Conservation (phyloP, 2,329 filamentous ascomycete species). For the Fusarium decemcellulare region DNA sequence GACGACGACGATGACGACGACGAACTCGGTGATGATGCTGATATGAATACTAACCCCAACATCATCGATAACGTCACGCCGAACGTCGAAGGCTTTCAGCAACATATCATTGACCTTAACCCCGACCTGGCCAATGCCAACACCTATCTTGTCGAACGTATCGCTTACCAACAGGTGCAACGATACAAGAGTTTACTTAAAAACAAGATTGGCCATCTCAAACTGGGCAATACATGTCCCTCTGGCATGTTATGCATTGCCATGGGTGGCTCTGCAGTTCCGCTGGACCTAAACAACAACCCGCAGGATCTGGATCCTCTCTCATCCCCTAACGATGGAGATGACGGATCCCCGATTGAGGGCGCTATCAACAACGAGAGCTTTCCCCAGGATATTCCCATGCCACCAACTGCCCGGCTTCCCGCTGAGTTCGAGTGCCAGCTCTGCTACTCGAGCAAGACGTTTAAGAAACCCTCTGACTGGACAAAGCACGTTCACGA, state of each 20-base stretch:
- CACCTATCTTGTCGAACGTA: slow-evolving; percentile 80
- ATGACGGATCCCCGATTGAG: slow-evolving; percentile 78
- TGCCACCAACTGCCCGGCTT: slow-evolving; percentile 82
- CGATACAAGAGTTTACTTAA: slow-evolving; percentile 85
- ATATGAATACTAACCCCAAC: slow-evolving; percentile 74
- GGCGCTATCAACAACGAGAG: slow-evolving; percentile 78
- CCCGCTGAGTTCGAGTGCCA: slow-evolving; percentile 93
- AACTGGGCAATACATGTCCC: slow-evolving; percentile 72
- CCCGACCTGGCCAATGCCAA: slow-evolving; percentile 73
- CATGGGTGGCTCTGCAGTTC: slow-evolving; percentile 74
- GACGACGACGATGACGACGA: slow-evolving; percentile 71
- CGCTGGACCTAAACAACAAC: slow-evolving; percentile 73
- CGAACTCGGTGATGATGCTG: slow-evolving; percentile 68
- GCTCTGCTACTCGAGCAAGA: slow-evolving; percentile 88
- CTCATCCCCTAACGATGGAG: slow-evolving; percentile 67
- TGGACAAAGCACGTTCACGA: slow-evolving; percentile 98
- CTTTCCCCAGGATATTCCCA: slow-evolving; percentile 85
- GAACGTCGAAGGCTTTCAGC: slow-evolving; percentile 81
- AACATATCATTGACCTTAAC: slow-evolving; percentile 81
- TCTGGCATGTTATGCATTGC: slow-evolving; percentile 75
- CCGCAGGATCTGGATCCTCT: slow-evolving; percentile 71
- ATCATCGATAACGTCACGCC: slow-evolving; percentile 78
- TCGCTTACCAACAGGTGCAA: slow-evolving; percentile 84
- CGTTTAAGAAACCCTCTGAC: slow-evolving; percentile 91
- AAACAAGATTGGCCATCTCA: slow-evolving; percentile 78